Evolutionary conservation across 352 stramenopile genomes (phyloP).

Genomic region (Phytophthora tubulina): DNA sequence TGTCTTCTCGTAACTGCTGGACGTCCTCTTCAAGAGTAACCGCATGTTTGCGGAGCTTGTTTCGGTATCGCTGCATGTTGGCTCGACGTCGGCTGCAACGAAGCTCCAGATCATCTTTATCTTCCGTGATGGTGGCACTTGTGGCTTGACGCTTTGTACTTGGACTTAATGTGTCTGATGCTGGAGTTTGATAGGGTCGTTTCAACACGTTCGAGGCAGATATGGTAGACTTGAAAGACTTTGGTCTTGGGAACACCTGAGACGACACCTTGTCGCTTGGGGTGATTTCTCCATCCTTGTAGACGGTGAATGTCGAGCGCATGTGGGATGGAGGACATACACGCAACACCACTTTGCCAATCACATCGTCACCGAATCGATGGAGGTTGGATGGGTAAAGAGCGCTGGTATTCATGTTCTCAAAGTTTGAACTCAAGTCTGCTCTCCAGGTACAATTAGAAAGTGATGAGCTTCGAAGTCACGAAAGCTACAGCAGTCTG

Average conservation of each 20-base stretch:
- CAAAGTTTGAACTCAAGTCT: neutral
- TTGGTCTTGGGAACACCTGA: too few species aligned
- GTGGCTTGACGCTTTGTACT: too few species aligned
- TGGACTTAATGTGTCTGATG: too few species aligned
- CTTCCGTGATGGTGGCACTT: neutral
- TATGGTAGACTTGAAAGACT: too few species aligned
- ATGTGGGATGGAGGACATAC: neutral
- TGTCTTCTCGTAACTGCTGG: neutral
- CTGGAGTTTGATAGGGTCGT: too few species aligned
- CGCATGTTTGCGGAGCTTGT: neutral
- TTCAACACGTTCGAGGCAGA: too few species aligned
- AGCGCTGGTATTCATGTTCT: neutral
- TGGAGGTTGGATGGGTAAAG: neutral
- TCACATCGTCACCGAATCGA: neutral
- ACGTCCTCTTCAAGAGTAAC: neutral
- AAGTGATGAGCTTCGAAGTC: neutral
- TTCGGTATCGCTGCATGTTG: conserved; percentile 3
- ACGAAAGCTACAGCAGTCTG: neutral
- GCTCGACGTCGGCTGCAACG: neutral
- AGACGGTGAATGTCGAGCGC: neutral
- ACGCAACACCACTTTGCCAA: neutral
- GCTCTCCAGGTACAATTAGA: neutral
- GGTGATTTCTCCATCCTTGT: neutral
- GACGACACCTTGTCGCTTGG: neutral
- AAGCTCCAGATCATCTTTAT: neutral